Evolutionary conservation across 768 basidiomycete species (phyloP), one percentile per base, ranked within the genome.

Genomic region (Pleurotus platypus): DNA sequence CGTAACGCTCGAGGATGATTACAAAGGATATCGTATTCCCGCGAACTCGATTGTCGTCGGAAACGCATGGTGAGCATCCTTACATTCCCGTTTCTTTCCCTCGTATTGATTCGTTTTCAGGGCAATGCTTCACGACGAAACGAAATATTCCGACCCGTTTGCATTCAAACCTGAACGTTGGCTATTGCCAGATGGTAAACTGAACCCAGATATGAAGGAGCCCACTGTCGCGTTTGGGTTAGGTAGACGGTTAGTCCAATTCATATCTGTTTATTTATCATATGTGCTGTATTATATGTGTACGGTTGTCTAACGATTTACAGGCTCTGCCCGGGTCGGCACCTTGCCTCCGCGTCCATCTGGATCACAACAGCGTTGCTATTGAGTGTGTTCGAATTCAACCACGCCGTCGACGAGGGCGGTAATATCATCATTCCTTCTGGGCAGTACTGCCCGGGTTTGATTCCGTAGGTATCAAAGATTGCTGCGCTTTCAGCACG

Each of bases 101-200:
- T 11, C 16, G 12, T 20, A 51, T n/a, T 13, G 13, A 11, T 37
- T 16, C 49, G 7, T 4, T 26, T 30, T 11, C 38, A 80, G 77
- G 76, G 74, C 70, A 3, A 77, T 79, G 30, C 70, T 77, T 13
- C 83, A 82, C 56, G 80, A 86, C 62, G 74, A 76, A 53, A 66
- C 61, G 2, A 69, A 71, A 46, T 87, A 83, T 66, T 75, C 77
- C 4, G 74, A 85, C 30, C 77, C 85, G 3, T 74, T 74, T 55
- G 60, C 62, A 5, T 85, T 85, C 68, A 72, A 75, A 20, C 85
- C 86, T 7, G 81, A 84, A 59, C 74, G 85, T 37, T 83, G 80
- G 69, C 63, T 87, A 43, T 68, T 50, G 5, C 26, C 61, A 37
- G 67, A 68, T 3, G 57, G 51, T 16, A 22, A 54, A n/a, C 9